A percentile compares a stretch with the other conserved stretches of the same genome.
Conservation (phyloP, 202 grass and related monocot genomes). For the Dendrocalamus latiflorus region DNA sequence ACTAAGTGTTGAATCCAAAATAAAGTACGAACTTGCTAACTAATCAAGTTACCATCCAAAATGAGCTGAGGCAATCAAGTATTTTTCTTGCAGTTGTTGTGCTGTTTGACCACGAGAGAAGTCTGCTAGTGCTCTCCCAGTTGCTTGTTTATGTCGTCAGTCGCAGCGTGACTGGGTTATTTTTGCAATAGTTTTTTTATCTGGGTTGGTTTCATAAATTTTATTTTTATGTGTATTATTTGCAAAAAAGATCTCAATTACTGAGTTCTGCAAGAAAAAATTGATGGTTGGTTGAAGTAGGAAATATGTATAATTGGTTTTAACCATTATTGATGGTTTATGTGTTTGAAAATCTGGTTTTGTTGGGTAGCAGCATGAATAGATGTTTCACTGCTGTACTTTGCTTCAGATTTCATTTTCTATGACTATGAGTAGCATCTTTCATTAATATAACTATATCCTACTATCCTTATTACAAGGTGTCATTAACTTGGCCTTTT, state of each 20-base stretch:
- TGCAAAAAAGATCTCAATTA: neutral
- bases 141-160: neutral
- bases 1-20: neutral
- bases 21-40: neutral
- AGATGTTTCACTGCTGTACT: neutral
- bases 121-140: neutral
- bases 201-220: neutral
- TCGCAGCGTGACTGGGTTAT: neutral
- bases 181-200: neutral
- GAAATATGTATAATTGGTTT: neutral
- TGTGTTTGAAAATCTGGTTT: neutral
- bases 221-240: neutral
- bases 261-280: neutral
- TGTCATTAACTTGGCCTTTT: neutral
- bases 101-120: neutral
- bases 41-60: neutral
- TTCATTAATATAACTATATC: neutral
- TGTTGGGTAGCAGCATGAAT: neutral
- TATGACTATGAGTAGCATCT: neutral
- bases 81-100: neutral
- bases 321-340: neutral
- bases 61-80: neutral
- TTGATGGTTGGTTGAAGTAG: neutral
- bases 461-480: neutral
- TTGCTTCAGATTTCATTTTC: too few relatives aligned